Evolutionary conservation across 148 eudicot species (phyloP).

Genomic region (Limonium bicolor): DNA sequence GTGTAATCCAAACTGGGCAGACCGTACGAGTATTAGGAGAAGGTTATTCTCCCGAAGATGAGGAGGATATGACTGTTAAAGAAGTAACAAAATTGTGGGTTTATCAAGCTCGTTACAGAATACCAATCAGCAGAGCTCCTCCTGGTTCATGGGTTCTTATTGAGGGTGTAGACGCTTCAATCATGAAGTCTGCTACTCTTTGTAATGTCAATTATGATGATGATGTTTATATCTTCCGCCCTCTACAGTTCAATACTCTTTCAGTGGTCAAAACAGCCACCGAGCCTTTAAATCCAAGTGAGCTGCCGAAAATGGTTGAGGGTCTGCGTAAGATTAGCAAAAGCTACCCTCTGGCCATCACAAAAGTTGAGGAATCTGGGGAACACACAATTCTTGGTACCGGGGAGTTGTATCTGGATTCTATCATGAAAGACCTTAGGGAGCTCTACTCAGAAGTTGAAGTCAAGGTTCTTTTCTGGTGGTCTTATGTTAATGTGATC

Average conservation of each 20-base stretch:
- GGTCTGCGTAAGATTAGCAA: constrained; percentile 97
- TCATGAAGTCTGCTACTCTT: constrained; percentile 96
- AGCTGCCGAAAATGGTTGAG: constrained; percentile 97
- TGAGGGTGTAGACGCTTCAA: constrained; percentile 99
- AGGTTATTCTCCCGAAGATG: constrained; percentile 99
- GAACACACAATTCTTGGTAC: constrained; percentile 97
- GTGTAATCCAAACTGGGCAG: constrained; percentile 81
- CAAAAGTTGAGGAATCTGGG: constrained; percentile 99
- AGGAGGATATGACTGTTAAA: constrained; percentile 97
- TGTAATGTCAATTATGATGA: constrained; percentile 63
- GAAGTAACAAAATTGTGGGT: constrained; percentile 99
- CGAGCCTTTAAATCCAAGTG: constrained; percentile 98
- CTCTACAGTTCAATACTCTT: constrained; percentile 94
- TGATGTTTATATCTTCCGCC: constrained; percentile 83
- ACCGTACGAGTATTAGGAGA: constrained; percentile 90
- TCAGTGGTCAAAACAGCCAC: constrained; percentile 99
- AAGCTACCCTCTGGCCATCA: constrained; percentile 94
- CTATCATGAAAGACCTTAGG: constrained; percentile 98
- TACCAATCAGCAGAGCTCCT: constrained; percentile 89
- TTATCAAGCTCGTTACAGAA: constrained; percentile 93
- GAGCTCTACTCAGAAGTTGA: constrained; percentile 99
- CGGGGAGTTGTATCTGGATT: constrained; percentile 91
- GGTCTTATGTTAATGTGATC: background rate
- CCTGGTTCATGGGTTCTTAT: constrained; percentile 99
- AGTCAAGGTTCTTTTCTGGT: constrained; percentile 51